phyloP scores from a whole-genome alignment of 2,329 filamentous ascomycete species.

The Fusarium dimerum region DNA sequence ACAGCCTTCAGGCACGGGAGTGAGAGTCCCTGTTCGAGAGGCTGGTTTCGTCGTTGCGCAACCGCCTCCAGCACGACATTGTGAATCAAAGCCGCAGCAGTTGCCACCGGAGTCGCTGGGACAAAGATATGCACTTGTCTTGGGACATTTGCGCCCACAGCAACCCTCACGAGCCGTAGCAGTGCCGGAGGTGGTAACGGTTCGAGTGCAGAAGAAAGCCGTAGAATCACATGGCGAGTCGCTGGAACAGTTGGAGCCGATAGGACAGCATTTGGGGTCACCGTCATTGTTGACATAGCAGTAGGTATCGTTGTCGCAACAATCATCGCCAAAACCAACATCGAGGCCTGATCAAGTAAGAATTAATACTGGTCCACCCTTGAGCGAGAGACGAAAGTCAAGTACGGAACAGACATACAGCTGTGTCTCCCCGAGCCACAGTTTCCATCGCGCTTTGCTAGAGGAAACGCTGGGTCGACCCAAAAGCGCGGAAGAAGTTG shows the following conservation, averaged over 20 bases:
- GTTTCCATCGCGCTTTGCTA: slow-evolving; percentile 28
- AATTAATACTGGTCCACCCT: no score
- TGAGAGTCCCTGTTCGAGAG: slow-evolving; percentile 30
- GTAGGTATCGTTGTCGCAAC: slow-evolving; percentile 47
- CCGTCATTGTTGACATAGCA: slow-evolving; percentile 44
- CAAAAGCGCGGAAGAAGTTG: slow-evolving; percentile 34
- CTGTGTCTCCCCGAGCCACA: slow-evolving; percentile 33
- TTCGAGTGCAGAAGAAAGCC: slow-evolving; percentile 37
- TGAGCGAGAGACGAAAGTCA: no score
- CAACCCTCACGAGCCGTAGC: slow-evolving; percentile 35
- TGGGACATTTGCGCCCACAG: slow-evolving; percentile 42
- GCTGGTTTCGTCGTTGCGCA: slow-evolving; percentile 38
- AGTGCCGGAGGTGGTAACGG: slow-evolving; percentile 29
- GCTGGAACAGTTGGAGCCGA: slow-evolving; percentile 42
- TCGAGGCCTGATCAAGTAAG: slow-evolving; percentile 40
- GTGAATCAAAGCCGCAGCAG: slow-evolving; percentile 50
- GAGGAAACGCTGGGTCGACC: slow-evolving; percentile 30
- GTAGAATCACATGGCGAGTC: slow-evolving; percentile 38
- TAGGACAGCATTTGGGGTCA: slow-evolving; percentile 42
- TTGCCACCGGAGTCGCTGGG: slow-evolving; percentile 44
- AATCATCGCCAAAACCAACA: slow-evolving; percentile 37
- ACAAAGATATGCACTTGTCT: slow-evolving; percentile 47
- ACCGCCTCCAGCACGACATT: slow-evolving; percentile 39
- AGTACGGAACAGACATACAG: slow-evolving; percentile 27
- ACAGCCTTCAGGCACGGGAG: slow-evolving; percentile 44